Base-by-base conservation (phyloP, 2,329 filamentous ascomycete species). In the Elsinoe ampelina region DNA sequence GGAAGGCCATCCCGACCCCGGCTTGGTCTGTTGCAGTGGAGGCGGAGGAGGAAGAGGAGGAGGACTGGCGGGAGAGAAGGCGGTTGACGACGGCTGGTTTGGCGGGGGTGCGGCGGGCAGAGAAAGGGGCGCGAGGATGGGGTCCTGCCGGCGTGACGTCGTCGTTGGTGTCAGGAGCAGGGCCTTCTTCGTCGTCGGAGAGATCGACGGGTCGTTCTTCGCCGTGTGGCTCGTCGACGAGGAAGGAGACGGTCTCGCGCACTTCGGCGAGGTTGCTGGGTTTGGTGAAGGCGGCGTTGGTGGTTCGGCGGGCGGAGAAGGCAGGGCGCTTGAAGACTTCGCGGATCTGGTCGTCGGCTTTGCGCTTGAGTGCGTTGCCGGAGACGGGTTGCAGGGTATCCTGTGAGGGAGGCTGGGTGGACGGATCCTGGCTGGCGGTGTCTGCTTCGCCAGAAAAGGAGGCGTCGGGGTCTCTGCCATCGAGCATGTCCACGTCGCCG, bases 221-320 rank as follows among this genome's bases (percentile, higher is more conserved):
- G 20, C 69, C 63, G 5, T 75, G 66, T 15, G 76, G 76, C 38
- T 81, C 80, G 54, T 95, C 90, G 13, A 95, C 83, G 8, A 96
- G 78, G 69, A 86, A 87, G 3, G 88, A 95, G 5, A 96, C 75
- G 0, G 87, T 89, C 68, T 92, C 83, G 57, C 89, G 84, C 60
- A 96, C 86, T 65, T 96, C 89, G 26, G 84, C 82, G 8, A 95
- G 75, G 15, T 84, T 87, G 4, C 85, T 78, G 0, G 90, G 89
- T 64, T 84, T 89, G 70, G 72, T 45, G 72, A 73, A 69, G 4
- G 67, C 66, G 15, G 81, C 74, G 19, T 65, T 36, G 12, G 41
- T 47, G 17, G 38, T 57, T 30, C 58, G 55, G 19, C 60, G 51
- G 1, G 54, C 30, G 4, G 59, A 41, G 22, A 43, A 42, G 6